These are phyloP conservation scores for Suillus tomentosus DNA, from an alignment of 768 basidiomycete species.

Conservation along the genomic window DNA sequence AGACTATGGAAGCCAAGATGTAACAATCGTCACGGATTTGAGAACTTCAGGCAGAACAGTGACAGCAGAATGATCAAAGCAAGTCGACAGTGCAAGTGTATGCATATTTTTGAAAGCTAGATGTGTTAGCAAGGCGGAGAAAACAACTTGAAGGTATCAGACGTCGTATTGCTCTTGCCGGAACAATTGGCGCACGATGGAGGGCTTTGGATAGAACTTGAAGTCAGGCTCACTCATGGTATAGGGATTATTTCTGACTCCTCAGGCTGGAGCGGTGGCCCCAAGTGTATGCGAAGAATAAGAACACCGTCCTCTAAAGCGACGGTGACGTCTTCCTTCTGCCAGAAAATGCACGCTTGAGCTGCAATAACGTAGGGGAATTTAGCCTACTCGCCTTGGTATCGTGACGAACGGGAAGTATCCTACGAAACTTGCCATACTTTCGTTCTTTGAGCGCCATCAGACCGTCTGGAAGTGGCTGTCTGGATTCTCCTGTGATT, in stretches of 20 bases:
- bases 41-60: background rate
- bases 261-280: conserved; percentile 44
- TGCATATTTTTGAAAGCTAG: conserved; percentile 6
- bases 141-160: background rate
- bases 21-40: background rate
- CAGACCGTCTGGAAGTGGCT: conserved; percentile 43
- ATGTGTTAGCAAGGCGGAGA: conserved; percentile 6
- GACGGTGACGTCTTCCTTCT: conserved; percentile 58
- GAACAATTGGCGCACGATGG: conserved; percentile 7
- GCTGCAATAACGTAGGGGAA: conserved; percentile 2
- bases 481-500: conserved; percentile 48
- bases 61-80: background rate
- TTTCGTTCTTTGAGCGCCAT: conserved; percentile 57
- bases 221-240: conserved; percentile 37
- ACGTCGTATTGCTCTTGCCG: conserved; percentile 2
- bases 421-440: conserved; percentile 51
- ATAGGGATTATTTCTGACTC: conserved; percentile 51
- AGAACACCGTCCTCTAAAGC: conserved; percentile 64
- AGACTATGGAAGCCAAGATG: background rate
- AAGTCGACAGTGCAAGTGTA: background rate
- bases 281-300: conserved; percentile 53
- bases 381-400: conserved; percentile 50
- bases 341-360: conserved; percentile 13
- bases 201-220: conserved; percentile 2
- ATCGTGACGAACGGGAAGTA: conserved; percentile 54